These are phyloP conservation scores for Cladophialophora psammophila DNA, from an alignment of 2,329 filamentous ascomycete genomes.

Conservation along the genomic window DNA sequence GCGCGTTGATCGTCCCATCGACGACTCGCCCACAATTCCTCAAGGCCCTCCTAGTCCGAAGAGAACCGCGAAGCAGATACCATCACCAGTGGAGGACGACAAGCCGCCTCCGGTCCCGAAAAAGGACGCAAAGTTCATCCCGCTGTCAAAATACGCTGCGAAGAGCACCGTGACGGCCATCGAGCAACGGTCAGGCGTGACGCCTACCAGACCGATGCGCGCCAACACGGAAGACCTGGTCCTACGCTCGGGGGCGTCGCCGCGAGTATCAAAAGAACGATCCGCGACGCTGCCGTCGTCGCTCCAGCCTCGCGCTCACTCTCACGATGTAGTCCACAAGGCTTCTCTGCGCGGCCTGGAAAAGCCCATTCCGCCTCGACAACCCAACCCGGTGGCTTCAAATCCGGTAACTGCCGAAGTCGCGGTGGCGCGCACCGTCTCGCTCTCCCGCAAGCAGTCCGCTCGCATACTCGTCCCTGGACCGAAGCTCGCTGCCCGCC, in stretches of 20 bases:
- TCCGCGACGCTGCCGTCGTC: slow-evolving; percentile 33
- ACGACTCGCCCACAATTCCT: slow-evolving; percentile 38
- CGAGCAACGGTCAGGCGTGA: slow-evolving; percentile 32
- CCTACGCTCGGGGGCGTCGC: neutral
- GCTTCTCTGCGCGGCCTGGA: slow-evolving; percentile 31
- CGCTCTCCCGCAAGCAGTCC: slow-evolving; percentile 37
- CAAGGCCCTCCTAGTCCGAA: slow-evolving; percentile 28
- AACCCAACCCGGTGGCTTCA: slow-evolving; percentile 24
- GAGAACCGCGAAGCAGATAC: neutral
- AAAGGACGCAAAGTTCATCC: slow-evolving; percentile 40
- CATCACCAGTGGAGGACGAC: slow-evolving; percentile 21
- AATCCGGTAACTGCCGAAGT: slow-evolving; percentile 34
- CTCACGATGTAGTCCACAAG: slow-evolving; percentile 12
- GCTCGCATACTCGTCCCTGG: slow-evolving; percentile 33
- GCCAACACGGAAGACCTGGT: slow-evolving; percentile 31
- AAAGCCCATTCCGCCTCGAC: slow-evolving; percentile 29
- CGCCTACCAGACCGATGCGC: slow-evolving; percentile 26
- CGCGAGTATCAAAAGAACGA: slow-evolving; percentile 22
- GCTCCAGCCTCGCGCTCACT: slow-evolving; percentile 14
- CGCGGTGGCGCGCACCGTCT: slow-evolving; percentile 38
- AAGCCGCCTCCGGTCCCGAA: slow-evolving; percentile 36
- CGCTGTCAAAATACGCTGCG: slow-evolving; percentile 39
- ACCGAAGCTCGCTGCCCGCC: slow-evolving; percentile 27
- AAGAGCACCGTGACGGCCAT: slow-evolving; percentile 36
- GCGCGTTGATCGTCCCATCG: slow-evolving; percentile 31